Base-by-base conservation (phyloP, 331 rosid species). In the Quercus phellos region DNA sequence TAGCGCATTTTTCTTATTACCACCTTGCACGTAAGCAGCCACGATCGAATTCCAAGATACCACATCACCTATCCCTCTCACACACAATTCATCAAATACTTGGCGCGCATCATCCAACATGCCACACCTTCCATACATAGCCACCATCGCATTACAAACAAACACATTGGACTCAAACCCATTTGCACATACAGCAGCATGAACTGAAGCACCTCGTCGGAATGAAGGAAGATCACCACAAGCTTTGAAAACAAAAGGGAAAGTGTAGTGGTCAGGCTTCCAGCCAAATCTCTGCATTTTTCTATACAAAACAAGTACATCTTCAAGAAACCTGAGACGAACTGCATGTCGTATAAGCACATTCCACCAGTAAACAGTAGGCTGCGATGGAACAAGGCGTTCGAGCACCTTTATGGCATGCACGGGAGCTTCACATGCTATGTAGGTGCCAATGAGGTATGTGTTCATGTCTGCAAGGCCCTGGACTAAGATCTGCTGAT, bases 41-140 rank as follows among this genome's bases (percentile, higher is more conserved):
- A 90, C 87, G 35, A 92, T 68, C 1, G 96, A 86, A 79, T 92
- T 92, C 96, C 96, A 92, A 0, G 97, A 85, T 70, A 90, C 94
- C 66, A 85, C 77, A 76, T 92, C 96, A 10, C 78, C 78, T 60
- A 89, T 78, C 76, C 89, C 91, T 76, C 87, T 79, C 1, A 11
- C 51, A 67, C 76, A 84, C 90, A 86, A 60, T 67, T 90, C 92
- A 43, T 92, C 90, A 42, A 92, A 92, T 94, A 92, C 17, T 29
- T 84, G 79, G 1, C 67, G 87, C 0, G 97, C 94, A 4, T 85
- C 56, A 4, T 13, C 26, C 53, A 86, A 34, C 1, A 55, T 81
- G 4, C 90, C 84, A 14, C 94, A 90, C 32, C 89, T 76, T 0
- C 94, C 96, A n/a, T 92, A 92, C 97, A 92, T 90, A 0, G 91